Evolutionary conservation across 2,329 filamentous ascomycete species (phyloP).

Genomic region (Hypoxylon rubiginosum): DNA sequence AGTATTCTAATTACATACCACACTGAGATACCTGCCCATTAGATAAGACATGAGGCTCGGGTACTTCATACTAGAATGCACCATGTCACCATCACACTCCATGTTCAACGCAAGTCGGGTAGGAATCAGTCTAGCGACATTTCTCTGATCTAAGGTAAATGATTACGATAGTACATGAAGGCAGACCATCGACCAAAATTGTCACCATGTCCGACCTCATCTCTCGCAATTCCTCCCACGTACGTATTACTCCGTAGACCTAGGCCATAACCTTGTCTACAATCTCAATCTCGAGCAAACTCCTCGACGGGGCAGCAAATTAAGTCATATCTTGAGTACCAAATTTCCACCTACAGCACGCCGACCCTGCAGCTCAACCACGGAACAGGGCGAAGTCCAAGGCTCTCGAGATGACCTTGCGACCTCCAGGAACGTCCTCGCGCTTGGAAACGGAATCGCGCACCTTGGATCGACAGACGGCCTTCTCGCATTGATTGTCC

Average conservation of each 20-base stretch:
- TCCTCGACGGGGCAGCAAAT: constrained; percentile 40
- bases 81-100: too few species aligned
- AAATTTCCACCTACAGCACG: constrained; percentile 25
- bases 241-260: constrained; percentile 42
- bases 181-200: constrained; percentile 44
- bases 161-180: constrained; percentile 41
- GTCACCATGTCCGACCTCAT: constrained; percentile 39
- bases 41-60: not conserved
- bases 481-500: constrained; percentile 56
- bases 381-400: constrained; percentile 39
- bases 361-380: constrained; percentile 28
- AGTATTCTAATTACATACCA: too few species aligned
- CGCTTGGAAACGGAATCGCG: constrained; percentile 48
- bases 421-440: constrained; percentile 30
- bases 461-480: constrained; percentile 55
- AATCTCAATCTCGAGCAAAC: constrained; percentile 46
- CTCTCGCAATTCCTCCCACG: constrained; percentile 37
- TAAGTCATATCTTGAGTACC: constrained; percentile 25
- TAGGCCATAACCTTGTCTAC: constrained; percentile 38
- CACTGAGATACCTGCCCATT: too few species aligned
- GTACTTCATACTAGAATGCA: not conserved
- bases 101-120: not conserved
- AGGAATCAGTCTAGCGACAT: constrained; percentile 34
- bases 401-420: constrained; percentile 36
- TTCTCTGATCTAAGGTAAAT: constrained; percentile 38